Conservation (phyloP, 202 grass and related monocot species). For the Miscanthus sacchariflorus region DNA sequence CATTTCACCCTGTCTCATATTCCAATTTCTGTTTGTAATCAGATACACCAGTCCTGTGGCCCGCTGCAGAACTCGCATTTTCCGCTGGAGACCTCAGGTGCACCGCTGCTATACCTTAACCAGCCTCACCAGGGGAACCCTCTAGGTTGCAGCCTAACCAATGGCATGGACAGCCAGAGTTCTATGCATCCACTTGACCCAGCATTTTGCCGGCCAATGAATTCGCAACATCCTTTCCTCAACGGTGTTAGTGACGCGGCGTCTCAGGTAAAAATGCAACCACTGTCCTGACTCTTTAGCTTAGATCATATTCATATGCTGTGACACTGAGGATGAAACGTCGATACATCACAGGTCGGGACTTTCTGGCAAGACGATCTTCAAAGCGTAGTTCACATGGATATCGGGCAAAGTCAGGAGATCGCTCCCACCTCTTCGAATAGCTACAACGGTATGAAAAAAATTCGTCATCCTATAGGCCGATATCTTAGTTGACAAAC, state of each 20-base stretch:
- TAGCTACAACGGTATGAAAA: constrained; percentile 68
- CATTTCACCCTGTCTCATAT: constrained; percentile 14
- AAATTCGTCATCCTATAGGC: background rate
- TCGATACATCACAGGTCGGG: constrained; percentile 58
- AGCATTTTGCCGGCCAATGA: constrained; percentile 49
- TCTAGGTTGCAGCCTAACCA: constrained; percentile 58
- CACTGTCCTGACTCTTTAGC: background rate
- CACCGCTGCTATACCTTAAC: constrained; percentile 58
- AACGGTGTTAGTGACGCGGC: constrained; percentile 58
- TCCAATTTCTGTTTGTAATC: constrained; percentile 45
- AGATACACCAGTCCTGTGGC: constrained; percentile 81
- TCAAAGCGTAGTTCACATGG: constrained; percentile 91
- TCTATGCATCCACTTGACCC: constrained; percentile 63
- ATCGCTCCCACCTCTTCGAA: constrained; percentile 72
- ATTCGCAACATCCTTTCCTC: constrained; percentile 61
- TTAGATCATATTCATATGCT: background rate
- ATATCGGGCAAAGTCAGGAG: constrained; percentile 83
- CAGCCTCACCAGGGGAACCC: constrained; percentile 65
- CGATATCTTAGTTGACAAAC: background rate
- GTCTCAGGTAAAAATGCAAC: constrained; percentile 74
- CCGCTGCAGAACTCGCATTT: constrained; percentile 68
- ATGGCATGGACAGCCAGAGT: constrained; percentile 65
- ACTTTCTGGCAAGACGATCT: constrained; percentile 94
- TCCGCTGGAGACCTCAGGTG: constrained; percentile 78
- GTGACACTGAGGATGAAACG: background rate